Evolutionary conservation across 441 rosid genomes (phyloP), one percentile per base, ranked within the genome.

Genomic region (Populus hybrid): DNA sequence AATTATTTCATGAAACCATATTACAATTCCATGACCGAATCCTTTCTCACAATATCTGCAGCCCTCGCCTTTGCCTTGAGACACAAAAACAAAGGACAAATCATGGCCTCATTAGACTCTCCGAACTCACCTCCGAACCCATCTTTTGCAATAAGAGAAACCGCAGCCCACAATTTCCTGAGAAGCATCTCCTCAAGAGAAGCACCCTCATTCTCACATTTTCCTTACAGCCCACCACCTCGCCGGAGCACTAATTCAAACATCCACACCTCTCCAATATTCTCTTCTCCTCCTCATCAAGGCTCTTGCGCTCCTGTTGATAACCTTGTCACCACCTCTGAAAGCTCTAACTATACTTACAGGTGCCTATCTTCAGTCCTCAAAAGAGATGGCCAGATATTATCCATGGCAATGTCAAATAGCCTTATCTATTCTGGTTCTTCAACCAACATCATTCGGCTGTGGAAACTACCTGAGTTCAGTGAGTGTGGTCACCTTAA

Each of bases 391-490:
- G 91, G 90, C 1, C 93, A 89, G 79, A 74, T 89, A 38, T 76
- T 88, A 5, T 82, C 88, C 30, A 78, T 85, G 16, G 88, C 88
- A 1, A 72, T 72, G 21, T 83, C 81, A 3, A 77, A 82, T 24
- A 84, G 82, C 32, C 73, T 86, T 8, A 9, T 88, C 26, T 86
- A 89, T 72, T 81, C 88, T 0, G 91, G 91, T 12, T 85, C 91
- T 1, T 86, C 83, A 32, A 53, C 83, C 36, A 88, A 85, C 50
- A 59, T 82, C 70, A 84, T 89, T 26, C 75, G 93, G 59, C 71
- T 84, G 9, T 87, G 90, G 91, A 89, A 82, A 84, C 35, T 86
- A 35, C 91, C 91, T 0, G 89, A 85, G 81, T 83, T 88, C 46
- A 71, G 76, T 0, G 93, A 88, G 78, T 88, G 91, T 14, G 85